These are phyloP conservation scores for Coriolopsis trogii DNA, from an alignment of 1,284 basidiomycete genomes.

Conservation along the genomic window DNA sequence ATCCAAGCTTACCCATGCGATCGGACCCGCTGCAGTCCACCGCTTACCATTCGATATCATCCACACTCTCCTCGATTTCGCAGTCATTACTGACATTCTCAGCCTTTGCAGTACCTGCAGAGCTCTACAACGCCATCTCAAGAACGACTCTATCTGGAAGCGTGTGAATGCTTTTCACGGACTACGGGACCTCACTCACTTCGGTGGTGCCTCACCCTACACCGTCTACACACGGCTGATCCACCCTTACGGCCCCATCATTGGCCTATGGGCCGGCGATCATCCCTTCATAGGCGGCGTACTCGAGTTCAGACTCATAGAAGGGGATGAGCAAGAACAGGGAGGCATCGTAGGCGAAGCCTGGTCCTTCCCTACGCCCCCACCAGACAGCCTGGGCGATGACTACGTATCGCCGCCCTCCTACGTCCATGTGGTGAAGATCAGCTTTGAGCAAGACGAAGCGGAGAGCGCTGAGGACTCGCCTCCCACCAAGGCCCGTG, in stretches of 20 bases:
- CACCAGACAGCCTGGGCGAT: background rate
- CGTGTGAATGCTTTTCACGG: constrained; percentile 21
- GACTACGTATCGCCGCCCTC: constrained; percentile 9
- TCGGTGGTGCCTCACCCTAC: constrained; percentile 18
- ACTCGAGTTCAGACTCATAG: constrained; percentile 28
- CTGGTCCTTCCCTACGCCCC: constrained; percentile 19
- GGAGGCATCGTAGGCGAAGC: constrained; percentile 30
- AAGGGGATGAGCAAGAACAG: constrained; percentile 19
- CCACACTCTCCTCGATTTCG: constrained; percentile 17
- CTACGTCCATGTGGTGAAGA: constrained; percentile 24
- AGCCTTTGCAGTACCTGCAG: constrained; percentile 26
- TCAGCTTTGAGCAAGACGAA: constrained; percentile 18
- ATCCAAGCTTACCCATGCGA: background rate
- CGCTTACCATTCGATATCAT: constrained; percentile 26
- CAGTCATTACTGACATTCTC: constrained; percentile 19
- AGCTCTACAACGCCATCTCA: constrained; percentile 13
- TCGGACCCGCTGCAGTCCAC: too few species aligned
- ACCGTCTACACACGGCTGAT: constrained; percentile 27
- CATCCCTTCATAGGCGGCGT: constrained; percentile 27
- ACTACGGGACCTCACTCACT: constrained; percentile 19
- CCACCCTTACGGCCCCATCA: constrained; percentile 25
- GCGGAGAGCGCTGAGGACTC: background rate
- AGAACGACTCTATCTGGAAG: constrained; percentile 26
- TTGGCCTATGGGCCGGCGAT: constrained; percentile 32
- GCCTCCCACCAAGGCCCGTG: background rate